phyloP scores from a whole-genome alignment of 2,329 filamentous ascomycete genomes.

The Exutisphaerella laricina region DNA sequence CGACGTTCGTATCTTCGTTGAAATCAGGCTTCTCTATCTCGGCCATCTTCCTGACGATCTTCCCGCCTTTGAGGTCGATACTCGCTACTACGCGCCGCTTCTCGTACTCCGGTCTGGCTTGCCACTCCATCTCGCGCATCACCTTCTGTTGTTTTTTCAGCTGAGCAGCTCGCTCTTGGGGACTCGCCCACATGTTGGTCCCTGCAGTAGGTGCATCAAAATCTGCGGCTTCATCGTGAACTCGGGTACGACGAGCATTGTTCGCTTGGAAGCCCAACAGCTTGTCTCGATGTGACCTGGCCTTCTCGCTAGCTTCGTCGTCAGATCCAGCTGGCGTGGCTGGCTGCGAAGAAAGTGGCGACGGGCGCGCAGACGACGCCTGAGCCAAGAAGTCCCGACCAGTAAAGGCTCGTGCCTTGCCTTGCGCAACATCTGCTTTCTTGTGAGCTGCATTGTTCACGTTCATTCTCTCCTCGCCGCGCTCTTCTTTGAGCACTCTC shows the following conservation, averaged over 20 bases:
- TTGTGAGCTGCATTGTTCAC: slow-evolving; percentile 67
- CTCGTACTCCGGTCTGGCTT: slow-evolving; percentile 78
- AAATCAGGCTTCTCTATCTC: slow-evolving; percentile 52
- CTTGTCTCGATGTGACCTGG: slow-evolving; percentile 72
- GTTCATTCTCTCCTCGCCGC: slow-evolving; percentile 79
- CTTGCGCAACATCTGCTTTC: slow-evolving; percentile 56
- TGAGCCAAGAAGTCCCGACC: slow-evolving; percentile 35
- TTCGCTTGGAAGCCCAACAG: slow-evolving; percentile 78
- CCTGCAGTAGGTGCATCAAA: slow-evolving; percentile 58
- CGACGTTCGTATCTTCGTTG: slow-evolving; percentile 42
- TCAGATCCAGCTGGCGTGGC: slow-evolving; percentile 29
- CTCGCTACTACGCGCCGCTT: slow-evolving; percentile 79
- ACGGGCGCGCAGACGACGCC: slow-evolving; percentile 31
- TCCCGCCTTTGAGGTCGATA: slow-evolving; percentile 73
- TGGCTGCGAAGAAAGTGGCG: slow-evolving; percentile 32
- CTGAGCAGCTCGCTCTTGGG: slow-evolving; percentile 74
- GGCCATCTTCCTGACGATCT: slow-evolving; percentile 67
- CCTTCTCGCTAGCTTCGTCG: slow-evolving; percentile 58
- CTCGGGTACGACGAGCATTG: slow-evolving; percentile 75
- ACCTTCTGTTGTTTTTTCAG: slow-evolving; percentile 81
- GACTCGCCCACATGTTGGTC: slow-evolving; percentile 74
- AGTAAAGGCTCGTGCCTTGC: slow-evolving; percentile 34
- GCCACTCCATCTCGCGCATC: slow-evolving; percentile 80
- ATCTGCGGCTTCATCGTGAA: slow-evolving; percentile 79
- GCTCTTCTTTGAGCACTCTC: slow-evolving; percentile 72